Conservation (phyloP, 208 protist species). For the Strigomonas culicis region DNA sequence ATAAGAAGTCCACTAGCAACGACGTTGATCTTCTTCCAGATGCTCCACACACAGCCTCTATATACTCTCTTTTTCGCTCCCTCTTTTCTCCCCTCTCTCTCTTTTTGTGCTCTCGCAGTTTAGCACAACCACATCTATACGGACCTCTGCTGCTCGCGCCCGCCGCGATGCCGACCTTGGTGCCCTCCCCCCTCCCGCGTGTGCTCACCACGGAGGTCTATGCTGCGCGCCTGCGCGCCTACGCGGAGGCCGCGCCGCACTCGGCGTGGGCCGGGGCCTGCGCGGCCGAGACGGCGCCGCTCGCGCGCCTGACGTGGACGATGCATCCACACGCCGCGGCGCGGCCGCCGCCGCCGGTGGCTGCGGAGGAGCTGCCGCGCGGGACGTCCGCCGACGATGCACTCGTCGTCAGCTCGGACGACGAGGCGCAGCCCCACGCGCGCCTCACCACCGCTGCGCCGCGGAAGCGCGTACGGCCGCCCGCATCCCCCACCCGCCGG, state of each 20-base stretch:
- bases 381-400: neutral
- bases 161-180: too few relatives aligned
- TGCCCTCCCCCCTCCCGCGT: too few relatives aligned
- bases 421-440: neutral
- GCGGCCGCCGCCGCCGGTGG: neutral
- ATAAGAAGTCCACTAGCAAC: neutral
- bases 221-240: too few relatives aligned
- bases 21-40: too few relatives aligned
- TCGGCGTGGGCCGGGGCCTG: too few relatives aligned
- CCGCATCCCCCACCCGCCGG: neutral
- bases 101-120: slow-evolving; percentile 4
- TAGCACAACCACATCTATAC: too few relatives aligned
- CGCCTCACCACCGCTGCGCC: neutral
- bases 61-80: neutral
- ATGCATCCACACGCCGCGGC: neutral
- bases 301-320: neutral
- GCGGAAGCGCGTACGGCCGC: neutral
- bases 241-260: too few relatives aligned
- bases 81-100: slow-evolving; percentile 1
- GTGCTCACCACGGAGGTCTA: too few relatives aligned
- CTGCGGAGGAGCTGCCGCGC: neutral
- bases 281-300: neutral
- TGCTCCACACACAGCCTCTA: neutral
- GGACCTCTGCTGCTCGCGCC: too few relatives aligned
- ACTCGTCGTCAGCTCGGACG: neutral